Percentiles rank a stretch among this genome's conserved stretches.
phyloP scores from a whole-genome alignment of 1,139 yeast species.

The Geotrichum klebahnii region DNA sequence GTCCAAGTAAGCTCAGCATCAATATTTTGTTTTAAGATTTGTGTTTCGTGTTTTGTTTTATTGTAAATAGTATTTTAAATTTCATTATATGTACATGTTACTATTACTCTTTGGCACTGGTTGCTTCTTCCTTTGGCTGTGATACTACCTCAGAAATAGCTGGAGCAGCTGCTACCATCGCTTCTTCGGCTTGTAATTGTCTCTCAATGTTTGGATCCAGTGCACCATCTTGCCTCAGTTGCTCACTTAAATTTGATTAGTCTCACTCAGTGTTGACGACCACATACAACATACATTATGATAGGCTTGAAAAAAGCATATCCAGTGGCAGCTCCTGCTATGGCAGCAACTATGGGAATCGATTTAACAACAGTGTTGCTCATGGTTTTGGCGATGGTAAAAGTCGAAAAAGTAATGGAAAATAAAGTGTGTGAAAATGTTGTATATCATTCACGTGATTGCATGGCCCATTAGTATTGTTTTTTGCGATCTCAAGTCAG shows the following conservation, averaged over 20 bases:
- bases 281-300: constrained; percentile 16
- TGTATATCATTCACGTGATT: background rate
- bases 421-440: background rate
- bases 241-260: constrained; percentile 14
- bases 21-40: background rate
- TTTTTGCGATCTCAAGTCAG: too few species aligned
- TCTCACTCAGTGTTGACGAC: background rate
- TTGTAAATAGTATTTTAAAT: constrained; percentile 4
- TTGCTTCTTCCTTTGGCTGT: background rate
- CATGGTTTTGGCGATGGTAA: constrained; percentile 6
- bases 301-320: constrained; percentile 20
- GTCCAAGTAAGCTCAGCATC: constrained; percentile 28
- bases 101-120: background rate
- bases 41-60: background rate
- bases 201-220: constrained; percentile 12
- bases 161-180: background rate
- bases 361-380: constrained; percentile 14
- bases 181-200: constrained; percentile 1
- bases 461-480: too few species aligned
- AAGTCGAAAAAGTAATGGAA: background rate
- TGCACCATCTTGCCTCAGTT: constrained; percentile 18
- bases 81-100: constrained; percentile 2
- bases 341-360: constrained; percentile 17
- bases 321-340: constrained; percentile 18
- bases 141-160: background rate